Conservation (phyloP, 2,329 filamentous ascomycete genomes). For the Xylariaceae sp. region DNA sequence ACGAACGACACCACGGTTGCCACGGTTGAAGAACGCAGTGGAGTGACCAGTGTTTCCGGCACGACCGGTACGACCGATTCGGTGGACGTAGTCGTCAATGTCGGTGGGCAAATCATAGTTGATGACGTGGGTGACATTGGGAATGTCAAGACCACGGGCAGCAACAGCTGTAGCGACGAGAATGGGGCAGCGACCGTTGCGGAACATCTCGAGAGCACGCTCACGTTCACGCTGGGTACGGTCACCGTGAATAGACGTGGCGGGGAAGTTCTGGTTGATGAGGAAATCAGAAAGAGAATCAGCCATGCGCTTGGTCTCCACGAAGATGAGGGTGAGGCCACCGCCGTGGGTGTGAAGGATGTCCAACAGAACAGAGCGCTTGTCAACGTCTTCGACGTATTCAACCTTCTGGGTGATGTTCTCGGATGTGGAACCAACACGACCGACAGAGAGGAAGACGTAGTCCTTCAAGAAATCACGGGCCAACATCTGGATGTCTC, state of each 20-base stretch:
- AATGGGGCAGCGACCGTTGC: slow-evolving; percentile 90
- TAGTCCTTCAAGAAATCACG: slow-evolving; percentile 99
- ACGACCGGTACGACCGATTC: slow-evolving; percentile 99
- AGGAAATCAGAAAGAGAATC: slow-evolving; percentile 96
- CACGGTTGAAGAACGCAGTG: slow-evolving; percentile 99
- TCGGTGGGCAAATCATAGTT: slow-evolving; percentile 99
- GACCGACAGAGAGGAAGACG: slow-evolving; percentile 96
- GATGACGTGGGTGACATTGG: slow-evolving; percentile 94
- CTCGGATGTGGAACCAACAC: slow-evolving; percentile 98
- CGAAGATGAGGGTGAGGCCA: slow-evolving; percentile 93
- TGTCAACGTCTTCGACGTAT: slow-evolving; percentile 94
- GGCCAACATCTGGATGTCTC: slow-evolving; percentile 98
- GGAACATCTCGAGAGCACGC: slow-evolving; percentile 95
- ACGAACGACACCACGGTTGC: slow-evolving; percentile 95
- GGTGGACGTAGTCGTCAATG: slow-evolving; percentile 97
- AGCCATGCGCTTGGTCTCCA: slow-evolving; percentile 99
- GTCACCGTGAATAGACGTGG: slow-evolving; percentile 97
- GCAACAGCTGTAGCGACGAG: slow-evolving; percentile 95
- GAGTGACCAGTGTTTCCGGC: slow-evolving; percentile 98
- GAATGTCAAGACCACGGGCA: slow-evolving; percentile 85
- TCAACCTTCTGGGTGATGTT: slow-evolving; percentile 99
- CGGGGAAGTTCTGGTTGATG: slow-evolving; percentile 97
- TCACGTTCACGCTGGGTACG: slow-evolving; percentile 98
- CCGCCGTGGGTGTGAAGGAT: slow-evolving; percentile 91
- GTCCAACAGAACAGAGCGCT: slow-evolving; percentile 94